Base-by-base conservation (phyloP, 179 eudicot species). In the Actinidia chinensis region DNA sequence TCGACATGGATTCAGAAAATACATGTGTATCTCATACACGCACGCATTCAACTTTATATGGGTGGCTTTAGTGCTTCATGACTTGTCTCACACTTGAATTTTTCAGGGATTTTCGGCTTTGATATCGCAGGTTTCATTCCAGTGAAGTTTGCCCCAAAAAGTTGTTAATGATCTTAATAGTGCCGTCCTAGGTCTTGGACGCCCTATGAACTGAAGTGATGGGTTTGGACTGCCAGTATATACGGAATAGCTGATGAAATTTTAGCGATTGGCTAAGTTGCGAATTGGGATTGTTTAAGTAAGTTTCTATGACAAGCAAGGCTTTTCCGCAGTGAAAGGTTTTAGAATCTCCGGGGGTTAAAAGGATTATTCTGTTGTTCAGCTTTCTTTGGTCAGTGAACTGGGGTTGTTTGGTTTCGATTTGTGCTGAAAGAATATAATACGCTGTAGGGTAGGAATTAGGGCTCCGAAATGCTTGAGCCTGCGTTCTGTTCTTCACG, bases 401-500 rank as follows among this genome's bases (percentile, higher is more conserved):
- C 50, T 10, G 79, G 81, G 76, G 52, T 74, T 74, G 33, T 28
- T 28, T 28, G 56, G 7, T 52, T 42, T 36, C 42, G 55, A 14
- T 44, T 77, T 74, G 75, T 55, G 65, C 44, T 58, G 65, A 33
- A 18, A 23, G 25, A 58, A n/a, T n/a, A n/a, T n/a, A n/a, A n/a
- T n/a, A n/a, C n/a, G n/a, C n/a, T n/a, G n/a, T n/a, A n/a, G n/a
- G n/a, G n/a, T n/a, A n/a, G n/a, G 66, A 52, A 23, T 36, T 77
- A 40, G 71, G 42, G 28, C 6, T 22, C 10, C 48, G 82, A 56
- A 73, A 89, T 87, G 90, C 79, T 83, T 48, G 89, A 83, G 82
- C 52, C 88, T 63, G 90, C 87, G 78, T 43, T 89, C 54, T 89
- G 88, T 83, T 77, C 80, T 71, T 71, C 85, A 50, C 80, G 89